Percentiles rank a stretch among this genome's conserved stretches.
phyloP scores from a whole-genome alignment of 73 alveolate species.

The Paramecium pentaurelia region DNA sequence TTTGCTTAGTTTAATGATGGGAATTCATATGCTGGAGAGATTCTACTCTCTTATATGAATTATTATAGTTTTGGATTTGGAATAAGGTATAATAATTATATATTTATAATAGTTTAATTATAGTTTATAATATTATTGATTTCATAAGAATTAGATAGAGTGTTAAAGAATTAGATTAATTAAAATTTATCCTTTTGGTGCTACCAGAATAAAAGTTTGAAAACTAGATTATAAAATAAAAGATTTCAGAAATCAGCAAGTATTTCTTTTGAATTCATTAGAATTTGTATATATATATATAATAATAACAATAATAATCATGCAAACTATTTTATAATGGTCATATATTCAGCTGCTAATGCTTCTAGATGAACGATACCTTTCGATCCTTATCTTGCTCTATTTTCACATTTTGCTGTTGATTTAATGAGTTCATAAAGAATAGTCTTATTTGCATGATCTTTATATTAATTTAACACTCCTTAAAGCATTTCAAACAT shows the following conservation, averaged over 20 bases:
- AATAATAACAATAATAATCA: background rate
- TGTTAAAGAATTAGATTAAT: background rate
- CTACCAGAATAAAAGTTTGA: background rate
- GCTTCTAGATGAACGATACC: slow-evolving; percentile 96
- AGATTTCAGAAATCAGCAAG: background rate
- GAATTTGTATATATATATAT: background rate
- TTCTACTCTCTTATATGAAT: background rate
- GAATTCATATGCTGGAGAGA: background rate
- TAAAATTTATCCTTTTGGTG: background rate
- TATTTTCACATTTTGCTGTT: slow-evolving; percentile 84
- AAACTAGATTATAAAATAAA: background rate
- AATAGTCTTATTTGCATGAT: slow-evolving; percentile 58
- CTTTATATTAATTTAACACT: slow-evolving; percentile 64
- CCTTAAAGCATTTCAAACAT: slow-evolving; percentile 75
- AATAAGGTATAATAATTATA: background rate
- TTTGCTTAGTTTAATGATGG: background rate
- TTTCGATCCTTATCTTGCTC: slow-evolving; percentile 88
- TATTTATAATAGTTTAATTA: background rate
- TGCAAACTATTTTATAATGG: background rate
- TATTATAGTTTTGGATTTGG: background rate
- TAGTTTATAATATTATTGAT: background rate
- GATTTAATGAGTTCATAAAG: slow-evolving; percentile 70
- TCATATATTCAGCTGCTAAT: slow-evolving; percentile 75
- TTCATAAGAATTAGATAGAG: background rate
- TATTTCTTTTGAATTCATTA: background rate